Percentiles rank a stretch among this genome's conserved stretches.
phyloP scores from a whole-genome alignment of 805 yeast species.

The Grigorovia yakushimaensis region DNA sequence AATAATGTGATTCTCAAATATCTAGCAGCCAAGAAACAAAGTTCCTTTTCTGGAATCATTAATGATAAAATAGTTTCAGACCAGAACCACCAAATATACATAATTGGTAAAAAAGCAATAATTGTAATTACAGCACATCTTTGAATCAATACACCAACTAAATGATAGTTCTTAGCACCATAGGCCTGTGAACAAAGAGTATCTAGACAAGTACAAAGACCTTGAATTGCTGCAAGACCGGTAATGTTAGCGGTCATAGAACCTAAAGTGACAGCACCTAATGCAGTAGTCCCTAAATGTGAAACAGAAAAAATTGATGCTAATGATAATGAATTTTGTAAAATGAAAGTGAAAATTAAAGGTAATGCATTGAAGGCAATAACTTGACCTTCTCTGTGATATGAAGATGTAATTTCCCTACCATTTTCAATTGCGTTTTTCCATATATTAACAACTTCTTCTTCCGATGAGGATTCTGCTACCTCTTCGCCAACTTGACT shows the following conservation, averaged over 20 bases:
- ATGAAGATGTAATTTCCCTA: constrained; percentile 19
- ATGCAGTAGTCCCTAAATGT: constrained; percentile 55
- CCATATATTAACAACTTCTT: constrained; percentile 23
- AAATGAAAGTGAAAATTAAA: constrained; percentile 51
- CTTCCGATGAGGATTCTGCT: constrained; percentile 4
- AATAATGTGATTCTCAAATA: constrained; percentile 47
- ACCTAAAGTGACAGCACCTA: constrained; percentile 68
- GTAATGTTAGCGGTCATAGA: constrained; percentile 72
- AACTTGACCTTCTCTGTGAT: constrained; percentile 37
- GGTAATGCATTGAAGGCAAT: constrained; percentile 45
- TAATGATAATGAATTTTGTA: constrained; percentile 65
- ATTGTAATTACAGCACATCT: constrained; percentile 58
- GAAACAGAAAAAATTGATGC: constrained; percentile 75
- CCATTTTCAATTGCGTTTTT: constrained; percentile 26
- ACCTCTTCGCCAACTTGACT: constrained; percentile 4
- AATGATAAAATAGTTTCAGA: constrained; percentile 40
- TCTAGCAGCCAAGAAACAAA: constrained; percentile 44
- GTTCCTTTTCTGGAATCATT: constrained; percentile 36
- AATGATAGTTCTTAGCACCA: constrained; percentile 53
- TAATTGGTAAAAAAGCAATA: constrained; percentile 43
- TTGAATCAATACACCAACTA: constrained; percentile 61
- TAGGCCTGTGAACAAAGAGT: constrained; percentile 72
- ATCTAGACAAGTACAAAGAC: constrained; percentile 69
- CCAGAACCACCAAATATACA: constrained; percentile 49
- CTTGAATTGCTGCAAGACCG: constrained; percentile 67